Evolutionary conservation across 2,329 filamentous ascomycete species (phyloP).

Genomic region (Fusarium proliferatum): DNA sequence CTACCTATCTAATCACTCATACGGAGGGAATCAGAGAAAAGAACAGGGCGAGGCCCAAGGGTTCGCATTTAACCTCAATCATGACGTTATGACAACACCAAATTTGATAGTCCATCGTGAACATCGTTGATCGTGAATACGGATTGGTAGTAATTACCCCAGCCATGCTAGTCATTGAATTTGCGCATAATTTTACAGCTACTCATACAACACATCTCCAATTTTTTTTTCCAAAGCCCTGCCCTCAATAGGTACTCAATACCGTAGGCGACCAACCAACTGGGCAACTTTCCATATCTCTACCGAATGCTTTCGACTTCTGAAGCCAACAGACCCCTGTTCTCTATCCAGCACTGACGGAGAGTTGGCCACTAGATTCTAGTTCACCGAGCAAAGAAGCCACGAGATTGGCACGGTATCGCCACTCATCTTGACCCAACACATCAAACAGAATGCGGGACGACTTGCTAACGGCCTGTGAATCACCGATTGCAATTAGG

Average conservation of each 20-base stretch:
- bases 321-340: slow-evolving; percentile 2
- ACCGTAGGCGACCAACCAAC: no score
- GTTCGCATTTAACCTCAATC: slow-evolving; percentile 31
- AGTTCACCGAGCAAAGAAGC: slow-evolving; percentile 35
- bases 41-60: slow-evolving; percentile 20
- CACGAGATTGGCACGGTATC: slow-evolving; percentile 41
- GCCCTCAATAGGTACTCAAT: neutral
- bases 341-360: slow-evolving; percentile 26
- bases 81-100: slow-evolving; percentile 38
- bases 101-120: neutral
- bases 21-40: slow-evolving; percentile 9
- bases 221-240: neutral
- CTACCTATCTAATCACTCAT: slow-evolving; percentile 27
- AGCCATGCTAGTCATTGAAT: neutral
- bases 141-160: neutral
- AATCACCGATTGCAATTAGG: slow-evolving; percentile 47
- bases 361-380: slow-evolving; percentile 20
- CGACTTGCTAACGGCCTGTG: slow-evolving; percentile 46
- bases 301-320: neutral
- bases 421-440: slow-evolving; percentile 53
- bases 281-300: neutral
- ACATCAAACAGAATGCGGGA: slow-evolving; percentile 48
- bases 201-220: slow-evolving; percentile 15
- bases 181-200: slow-evolving; percentile 16
- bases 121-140: neutral